A percentile compares a stretch with the other conserved stretches of the same genome.
These are phyloP conservation scores for Aschersonia sp. DNA, from an alignment of 2,329 filamentous ascomycete species.

Conservation along the genomic window DNA sequence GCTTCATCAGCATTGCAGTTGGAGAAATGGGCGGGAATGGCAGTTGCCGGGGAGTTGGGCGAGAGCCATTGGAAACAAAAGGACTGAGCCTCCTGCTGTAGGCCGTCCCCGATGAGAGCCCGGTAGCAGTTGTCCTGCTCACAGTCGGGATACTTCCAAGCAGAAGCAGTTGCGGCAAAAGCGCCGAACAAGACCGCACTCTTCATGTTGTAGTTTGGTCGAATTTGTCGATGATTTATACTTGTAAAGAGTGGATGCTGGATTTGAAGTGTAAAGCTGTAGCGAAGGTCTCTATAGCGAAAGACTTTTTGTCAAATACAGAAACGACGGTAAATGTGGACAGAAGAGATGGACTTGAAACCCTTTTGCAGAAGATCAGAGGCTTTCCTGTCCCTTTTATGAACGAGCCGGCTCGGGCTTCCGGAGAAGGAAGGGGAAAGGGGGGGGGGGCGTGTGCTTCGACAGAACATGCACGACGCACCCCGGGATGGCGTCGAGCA, in stretches of 20 bases:
- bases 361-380: background rate
- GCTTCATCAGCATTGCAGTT: constrained; percentile 13
- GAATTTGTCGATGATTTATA: too few species aligned
- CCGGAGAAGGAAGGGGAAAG: background rate
- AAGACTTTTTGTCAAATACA: background rate
- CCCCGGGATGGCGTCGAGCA: background rate
- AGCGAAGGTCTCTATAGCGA: constrained; percentile 3
- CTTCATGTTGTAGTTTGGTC: constrained; percentile 16
- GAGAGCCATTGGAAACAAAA: constrained; percentile 20
- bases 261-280: constrained; percentile 1
- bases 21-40: constrained; percentile 16
- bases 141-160: constrained; percentile 14
- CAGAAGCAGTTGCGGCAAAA: constrained; percentile 15
- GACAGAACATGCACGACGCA: background rate
- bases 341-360: background rate
- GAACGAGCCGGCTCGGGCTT: background rate
- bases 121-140: constrained; percentile 20
- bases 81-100: constrained; percentile 11
- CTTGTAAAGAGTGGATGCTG: constrained; percentile 11
- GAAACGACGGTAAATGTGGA: constrained; percentile 1
- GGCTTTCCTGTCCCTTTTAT: constrained; percentile 1
- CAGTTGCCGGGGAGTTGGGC: constrained; percentile 12
- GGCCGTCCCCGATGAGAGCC: constrained; percentile 18
- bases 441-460: background rate
- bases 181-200: constrained; percentile 14